Percentiles rank a stretch among this genome's conserved stretches.
phyloP scores from a whole-genome alignment of 2,329 filamentous ascomycete genomes.

The Cladosporium sp. region DNA sequence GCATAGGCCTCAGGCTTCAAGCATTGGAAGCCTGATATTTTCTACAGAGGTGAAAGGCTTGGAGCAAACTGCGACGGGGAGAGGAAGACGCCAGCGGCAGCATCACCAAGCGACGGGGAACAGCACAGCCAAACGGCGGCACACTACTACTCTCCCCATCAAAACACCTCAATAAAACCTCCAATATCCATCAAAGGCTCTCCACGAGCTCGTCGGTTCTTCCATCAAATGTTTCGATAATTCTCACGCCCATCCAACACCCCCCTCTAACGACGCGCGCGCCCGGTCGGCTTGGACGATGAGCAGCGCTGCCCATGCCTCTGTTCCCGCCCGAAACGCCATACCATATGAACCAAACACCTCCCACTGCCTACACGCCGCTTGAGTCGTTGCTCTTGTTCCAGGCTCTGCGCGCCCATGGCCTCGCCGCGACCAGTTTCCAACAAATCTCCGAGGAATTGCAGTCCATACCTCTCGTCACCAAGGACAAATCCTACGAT shows the following conservation, averaged over 20 bases:
- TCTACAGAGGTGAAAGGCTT: no score
- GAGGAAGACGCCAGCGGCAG: no score
- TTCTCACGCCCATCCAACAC: background rate
- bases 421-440: constrained; percentile 64
- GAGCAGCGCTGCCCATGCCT: constrained; percentile 8
- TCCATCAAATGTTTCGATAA: background rate
- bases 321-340: constrained; percentile 7
- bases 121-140: background rate
- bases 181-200: background rate
- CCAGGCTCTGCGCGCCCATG: constrained; percentile 68
- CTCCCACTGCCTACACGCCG: constrained; percentile 57
- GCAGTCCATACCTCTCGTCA: constrained; percentile 68
- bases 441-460: constrained; percentile 69
- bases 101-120: no score
- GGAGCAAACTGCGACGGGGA: no score
- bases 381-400: constrained; percentile 85
- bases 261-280: background rate
- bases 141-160: background rate
- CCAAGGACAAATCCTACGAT: constrained; percentile 68
- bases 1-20: no score
- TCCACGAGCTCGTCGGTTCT: no score
- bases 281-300: constrained; percentile 1
- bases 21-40: no score
- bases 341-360: constrained; percentile 12
- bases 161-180: background rate